phyloP scores from a whole-genome alignment of 768 basidiomycete genomes.

The Cytidiella melzeri region DNA sequence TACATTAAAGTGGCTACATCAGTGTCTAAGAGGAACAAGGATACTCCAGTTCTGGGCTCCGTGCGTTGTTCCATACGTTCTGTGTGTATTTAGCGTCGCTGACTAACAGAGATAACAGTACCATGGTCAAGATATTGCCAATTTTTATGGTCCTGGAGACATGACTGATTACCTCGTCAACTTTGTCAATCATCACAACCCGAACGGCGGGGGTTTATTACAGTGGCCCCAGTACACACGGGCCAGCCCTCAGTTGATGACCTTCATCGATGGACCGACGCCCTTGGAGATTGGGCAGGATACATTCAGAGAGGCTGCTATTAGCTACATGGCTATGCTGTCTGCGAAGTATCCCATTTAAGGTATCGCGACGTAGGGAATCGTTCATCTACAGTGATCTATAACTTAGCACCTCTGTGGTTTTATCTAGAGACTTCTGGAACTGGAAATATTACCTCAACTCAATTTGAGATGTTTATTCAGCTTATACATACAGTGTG shows the following conservation, averaged over 20 bases:
- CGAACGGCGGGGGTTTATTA: conserved; percentile 31
- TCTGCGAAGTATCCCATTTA: too few relatives aligned
- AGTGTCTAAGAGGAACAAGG: conserved; percentile 11
- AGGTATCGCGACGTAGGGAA: too few relatives aligned
- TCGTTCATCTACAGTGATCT: too few relatives aligned
- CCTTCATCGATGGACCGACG: conserved; percentile 4
- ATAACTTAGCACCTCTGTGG: too few relatives aligned
- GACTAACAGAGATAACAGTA: conserved; percentile 22
- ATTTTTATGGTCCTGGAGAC: conserved; percentile 37
- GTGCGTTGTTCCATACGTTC: neutral
- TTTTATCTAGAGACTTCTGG: too few relatives aligned
- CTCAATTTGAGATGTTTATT: too few relatives aligned
- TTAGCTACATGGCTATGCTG: neutral
- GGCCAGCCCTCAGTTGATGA: neutral
- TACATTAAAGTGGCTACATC: neutral
- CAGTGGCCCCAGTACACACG: conserved; percentile 40
- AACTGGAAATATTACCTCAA: too few relatives aligned
- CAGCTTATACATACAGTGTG: too few relatives aligned
- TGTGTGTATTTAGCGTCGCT: neutral
- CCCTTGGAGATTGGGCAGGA: conserved; percentile 1
- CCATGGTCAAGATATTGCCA: conserved; percentile 37
- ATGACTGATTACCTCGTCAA: conserved; percentile 43
- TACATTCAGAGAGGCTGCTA: conserved; percentile 2
- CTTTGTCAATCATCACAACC: conserved; percentile 37
- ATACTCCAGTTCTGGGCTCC: neutral